A percentile compares a stretch with the other conserved stretches of the same genome.
Conservation (phyloP, 2,329 filamentous ascomycete genomes). For the Pseudocercospora musae region DNA sequence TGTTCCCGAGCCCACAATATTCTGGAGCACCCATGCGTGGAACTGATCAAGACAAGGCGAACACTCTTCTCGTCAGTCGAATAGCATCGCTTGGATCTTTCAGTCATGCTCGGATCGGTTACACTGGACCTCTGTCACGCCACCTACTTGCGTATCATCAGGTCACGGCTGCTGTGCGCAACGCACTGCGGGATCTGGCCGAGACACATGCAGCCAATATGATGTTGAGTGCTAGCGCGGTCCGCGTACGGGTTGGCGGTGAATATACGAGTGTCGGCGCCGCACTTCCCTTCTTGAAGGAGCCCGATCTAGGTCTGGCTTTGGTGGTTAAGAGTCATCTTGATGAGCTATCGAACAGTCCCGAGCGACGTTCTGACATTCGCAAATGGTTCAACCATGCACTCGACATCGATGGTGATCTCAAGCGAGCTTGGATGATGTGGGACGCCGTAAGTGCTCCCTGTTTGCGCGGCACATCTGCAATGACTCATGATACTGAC, state of each 20-base stretch:
- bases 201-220: conserved; percentile 79
- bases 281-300: conserved; percentile 63
- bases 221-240: conserved; percentile 75
- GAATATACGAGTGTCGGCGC: conserved; percentile 63
- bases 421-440: conserved; percentile 58
- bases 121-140: conserved; percentile 89
- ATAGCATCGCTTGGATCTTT: conserved; percentile 80
- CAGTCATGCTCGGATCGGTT: conserved; percentile 79
- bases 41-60: conserved; percentile 67
- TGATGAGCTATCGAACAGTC: conserved; percentile 62
- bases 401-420: conserved; percentile 55
- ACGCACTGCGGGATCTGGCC: conserved; percentile 74
- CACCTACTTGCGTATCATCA: conserved; percentile 84
- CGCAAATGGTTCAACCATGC: conserved; percentile 61
- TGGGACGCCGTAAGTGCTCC: conserved; percentile 60
- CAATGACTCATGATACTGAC: background rate
- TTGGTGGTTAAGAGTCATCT: conserved; percentile 78
- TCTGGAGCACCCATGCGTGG: conserved; percentile 59
- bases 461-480: background rate
- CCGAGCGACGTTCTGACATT: conserved; percentile 51
- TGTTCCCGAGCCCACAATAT: conserved; percentile 51
- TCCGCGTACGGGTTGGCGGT: conserved; percentile 54
- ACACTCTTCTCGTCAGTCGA: conserved; percentile 78
- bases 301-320: conserved; percentile 71
- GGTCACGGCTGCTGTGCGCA: conserved; percentile 73